A percentile compares a stretch with the other conserved stretches of the same genome.
phyloP scores from a whole-genome alignment of 1,284 basidiomycete genomes.

The Abortiporus biennis region DNA sequence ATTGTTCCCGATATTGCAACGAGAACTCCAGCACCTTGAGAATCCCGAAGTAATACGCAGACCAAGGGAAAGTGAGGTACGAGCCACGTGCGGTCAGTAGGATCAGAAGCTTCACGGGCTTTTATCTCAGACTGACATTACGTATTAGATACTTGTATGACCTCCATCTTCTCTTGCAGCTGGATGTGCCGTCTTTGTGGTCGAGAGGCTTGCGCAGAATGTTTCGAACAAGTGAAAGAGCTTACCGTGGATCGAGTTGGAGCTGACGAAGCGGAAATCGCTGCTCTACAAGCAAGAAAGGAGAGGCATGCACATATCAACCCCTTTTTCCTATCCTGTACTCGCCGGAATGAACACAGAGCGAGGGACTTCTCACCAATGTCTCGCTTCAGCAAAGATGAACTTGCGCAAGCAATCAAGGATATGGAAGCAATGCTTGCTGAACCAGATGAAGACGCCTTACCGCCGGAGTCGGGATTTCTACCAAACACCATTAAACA shows the following conservation, averaged over 20 bases:
- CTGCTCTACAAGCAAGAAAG: conserved; percentile 40
- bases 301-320: conserved; percentile 61
- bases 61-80: conserved; percentile 70
- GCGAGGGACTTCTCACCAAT: conserved; percentile 72
- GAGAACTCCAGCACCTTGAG: conserved; percentile 67
- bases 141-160: conserved; percentile 80
- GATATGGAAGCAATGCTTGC: conserved; percentile 58
- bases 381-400: conserved; percentile 64
- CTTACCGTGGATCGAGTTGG: conserved; percentile 48
- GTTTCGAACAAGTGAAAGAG: conserved; percentile 67
- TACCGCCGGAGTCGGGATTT: background rate
- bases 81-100: conserved; percentile 78
- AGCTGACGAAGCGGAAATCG: conserved; percentile 40
- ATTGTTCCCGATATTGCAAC: conserved; percentile 60
- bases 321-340: conserved; percentile 70
- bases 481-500: background rate
- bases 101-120: conserved; percentile 5
- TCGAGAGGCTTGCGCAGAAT: conserved; percentile 83
- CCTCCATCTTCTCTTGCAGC: conserved; percentile 83
- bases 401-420: conserved; percentile 56
- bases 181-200: conserved; percentile 91
- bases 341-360: conserved; percentile 60
- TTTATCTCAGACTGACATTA: conserved; percentile 8
- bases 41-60: conserved; percentile 60
- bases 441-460: background rate